phyloP scores from a whole-genome alignment of 495 filamentous ascomycete species.

The Massariosphaeria phaeospora region DNA sequence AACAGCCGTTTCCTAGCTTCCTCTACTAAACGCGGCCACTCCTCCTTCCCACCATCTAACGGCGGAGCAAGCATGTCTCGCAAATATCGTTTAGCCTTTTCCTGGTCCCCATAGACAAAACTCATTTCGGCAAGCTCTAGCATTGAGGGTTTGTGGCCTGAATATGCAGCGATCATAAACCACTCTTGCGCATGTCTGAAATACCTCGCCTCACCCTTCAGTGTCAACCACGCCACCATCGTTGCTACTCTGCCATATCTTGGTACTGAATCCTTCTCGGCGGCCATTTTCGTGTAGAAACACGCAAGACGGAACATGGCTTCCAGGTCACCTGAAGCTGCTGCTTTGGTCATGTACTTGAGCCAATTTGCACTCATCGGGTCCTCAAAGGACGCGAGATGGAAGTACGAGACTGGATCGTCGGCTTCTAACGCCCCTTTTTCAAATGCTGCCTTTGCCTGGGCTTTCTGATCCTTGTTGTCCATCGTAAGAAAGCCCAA shows the following conservation, averaged over 20 bases:
- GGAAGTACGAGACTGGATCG: conserved; percentile 28
- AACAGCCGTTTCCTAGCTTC: background rate
- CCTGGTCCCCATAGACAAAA: background rate
- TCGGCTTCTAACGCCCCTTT: conserved; percentile 21
- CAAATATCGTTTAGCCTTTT: background rate
- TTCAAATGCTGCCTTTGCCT: conserved; percentile 12
- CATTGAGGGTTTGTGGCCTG: conserved; percentile 20
- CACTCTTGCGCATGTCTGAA: conserved; percentile 19
- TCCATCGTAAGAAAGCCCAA: background rate
- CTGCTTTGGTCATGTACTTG: conserved; percentile 29
- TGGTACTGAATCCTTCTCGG: background rate
- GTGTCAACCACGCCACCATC: conserved; percentile 7
- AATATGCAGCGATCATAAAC: conserved; percentile 4
- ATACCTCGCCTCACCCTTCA: background rate
- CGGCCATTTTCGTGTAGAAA: conserved; percentile 15
- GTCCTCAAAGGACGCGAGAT: conserved; percentile 16
- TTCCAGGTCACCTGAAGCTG: conserved; percentile 20
- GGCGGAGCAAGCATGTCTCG: background rate
- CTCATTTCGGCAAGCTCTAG: conserved; percentile 6
- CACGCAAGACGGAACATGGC: conserved; percentile 19
- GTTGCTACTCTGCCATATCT: background rate
- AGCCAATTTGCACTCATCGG: conserved; percentile 13
- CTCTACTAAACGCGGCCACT: conserved; percentile 4
- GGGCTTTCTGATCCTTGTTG: background rate
- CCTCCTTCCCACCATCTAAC: background rate